Percentiles rank a stretch among this genome's conserved stretches.
These are phyloP conservation scores for Mortierella hygrophila DNA, from an alignment of 192 early-diverging fungal species.

Conservation along the genomic window DNA sequence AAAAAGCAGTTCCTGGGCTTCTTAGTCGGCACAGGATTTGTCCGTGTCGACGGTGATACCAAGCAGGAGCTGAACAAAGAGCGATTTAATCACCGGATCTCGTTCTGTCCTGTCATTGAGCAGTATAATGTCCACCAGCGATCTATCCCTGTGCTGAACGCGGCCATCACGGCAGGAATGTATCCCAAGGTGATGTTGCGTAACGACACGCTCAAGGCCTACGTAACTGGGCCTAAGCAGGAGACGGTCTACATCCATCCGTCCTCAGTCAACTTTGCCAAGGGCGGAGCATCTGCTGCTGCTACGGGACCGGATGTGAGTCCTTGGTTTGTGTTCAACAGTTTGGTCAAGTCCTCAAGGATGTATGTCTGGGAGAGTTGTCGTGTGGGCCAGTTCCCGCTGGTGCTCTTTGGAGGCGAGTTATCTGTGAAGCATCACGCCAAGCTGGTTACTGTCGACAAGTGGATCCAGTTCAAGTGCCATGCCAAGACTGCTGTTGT, in stretches of 20 bases:
- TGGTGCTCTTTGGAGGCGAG: conserved; percentile 65
- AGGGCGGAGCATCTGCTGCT: conserved; percentile 25
- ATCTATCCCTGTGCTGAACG: conserved; percentile 71
- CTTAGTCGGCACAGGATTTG: conserved; percentile 65
- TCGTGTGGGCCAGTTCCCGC: conserved; percentile 54
- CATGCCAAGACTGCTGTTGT: conserved; percentile 64
- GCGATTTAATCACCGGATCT: conserved; percentile 35
- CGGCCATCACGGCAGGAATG: conserved; percentile 84
- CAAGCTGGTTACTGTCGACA: conserved; percentile 57
- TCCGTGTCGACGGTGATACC: conserved; percentile 35
- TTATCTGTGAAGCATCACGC: conserved; percentile 63
- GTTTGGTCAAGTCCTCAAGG: conserved; percentile 61
- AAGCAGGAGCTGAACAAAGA: conserved; percentile 43
- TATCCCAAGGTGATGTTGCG: conserved; percentile 80
- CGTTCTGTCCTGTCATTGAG: conserved; percentile 56
- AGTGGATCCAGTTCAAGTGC: conserved; percentile 68
- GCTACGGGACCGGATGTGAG: conserved; percentile 32
- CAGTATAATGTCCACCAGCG: conserved; percentile 58
- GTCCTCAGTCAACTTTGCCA: conserved; percentile 74
- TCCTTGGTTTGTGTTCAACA: conserved; percentile 65
- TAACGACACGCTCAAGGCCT: conserved; percentile 51
- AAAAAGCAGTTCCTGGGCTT: conserved; percentile 67
- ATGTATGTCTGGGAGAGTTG: conserved; percentile 67
- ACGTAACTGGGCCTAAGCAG: conserved; percentile 57
- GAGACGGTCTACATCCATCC: conserved; percentile 82